Conservation (phyloP, 176 grass and related monocot species). For the Lolium rigidum region DNA sequence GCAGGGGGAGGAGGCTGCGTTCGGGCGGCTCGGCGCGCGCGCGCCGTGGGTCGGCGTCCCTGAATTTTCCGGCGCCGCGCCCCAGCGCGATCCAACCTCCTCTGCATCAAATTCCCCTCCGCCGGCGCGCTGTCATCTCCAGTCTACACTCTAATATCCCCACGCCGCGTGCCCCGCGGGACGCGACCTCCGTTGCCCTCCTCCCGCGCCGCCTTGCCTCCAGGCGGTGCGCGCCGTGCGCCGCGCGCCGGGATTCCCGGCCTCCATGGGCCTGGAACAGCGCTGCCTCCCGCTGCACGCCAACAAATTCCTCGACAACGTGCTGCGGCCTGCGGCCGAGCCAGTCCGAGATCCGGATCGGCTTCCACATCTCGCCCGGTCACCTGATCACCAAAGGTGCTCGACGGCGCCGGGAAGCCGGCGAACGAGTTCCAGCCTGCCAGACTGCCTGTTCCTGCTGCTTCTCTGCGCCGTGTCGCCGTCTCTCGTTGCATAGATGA, state of each 20-base stretch:
- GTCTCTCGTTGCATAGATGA: conserved; percentile 71
- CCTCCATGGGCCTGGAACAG: conserved; percentile 51
- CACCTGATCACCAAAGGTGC: conserved; percentile 52
- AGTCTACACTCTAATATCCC: no score
- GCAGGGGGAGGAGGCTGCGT: no score
- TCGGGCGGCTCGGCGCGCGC: no score
- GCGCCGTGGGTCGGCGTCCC: no score
- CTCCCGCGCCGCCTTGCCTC: conserved; percentile 29
- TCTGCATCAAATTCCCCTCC: no score
- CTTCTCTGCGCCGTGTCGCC: conserved; percentile 71
- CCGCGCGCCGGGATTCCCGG: no score
- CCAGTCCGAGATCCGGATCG: conserved; percentile 56
- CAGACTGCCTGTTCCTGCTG: conserved; percentile 80
- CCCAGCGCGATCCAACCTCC: no score
- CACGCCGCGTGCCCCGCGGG: no score
- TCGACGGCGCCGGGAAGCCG: conserved; percentile 71
- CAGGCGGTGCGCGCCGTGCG: neutral
- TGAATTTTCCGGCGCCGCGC: no score
- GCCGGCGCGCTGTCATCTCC: no score
- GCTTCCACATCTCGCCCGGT: conserved; percentile 67
- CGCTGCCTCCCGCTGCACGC: conserved; percentile 48
- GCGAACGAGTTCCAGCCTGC: conserved; percentile 62
- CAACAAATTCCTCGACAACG: conserved; percentile 86
- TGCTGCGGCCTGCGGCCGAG: conserved; percentile 38
- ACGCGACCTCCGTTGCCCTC: conserved; percentile 55